phyloP scores from a whole-genome alignment of 208 protist species.

The Wallacemonas collosoma region DNA sequence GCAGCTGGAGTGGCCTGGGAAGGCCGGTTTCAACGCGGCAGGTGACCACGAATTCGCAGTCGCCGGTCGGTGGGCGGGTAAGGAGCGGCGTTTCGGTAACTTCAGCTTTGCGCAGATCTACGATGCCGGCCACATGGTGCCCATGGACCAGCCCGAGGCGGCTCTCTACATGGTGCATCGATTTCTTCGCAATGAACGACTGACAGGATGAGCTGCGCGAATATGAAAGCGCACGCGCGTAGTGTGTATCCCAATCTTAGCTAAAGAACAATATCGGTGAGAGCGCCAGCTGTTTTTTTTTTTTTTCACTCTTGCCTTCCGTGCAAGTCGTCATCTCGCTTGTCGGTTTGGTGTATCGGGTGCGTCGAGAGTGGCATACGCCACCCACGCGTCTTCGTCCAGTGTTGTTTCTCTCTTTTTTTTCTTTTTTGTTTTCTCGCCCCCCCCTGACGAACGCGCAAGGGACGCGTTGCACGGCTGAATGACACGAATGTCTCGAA shows the following conservation, averaged over 20 bases:
- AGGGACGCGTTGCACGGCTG: too few species aligned
- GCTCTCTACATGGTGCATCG: conserved; percentile 50
- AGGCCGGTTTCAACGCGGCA: conserved; percentile 49
- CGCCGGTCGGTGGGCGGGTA: conserved; percentile 27
- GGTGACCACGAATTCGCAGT: conserved; percentile 32
- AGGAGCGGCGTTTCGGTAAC: conserved; percentile 30
- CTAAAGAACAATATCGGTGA: too few species aligned
- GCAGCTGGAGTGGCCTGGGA: conserved; percentile 74
- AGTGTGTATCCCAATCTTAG: too few species aligned
- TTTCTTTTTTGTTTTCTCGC: neutral
- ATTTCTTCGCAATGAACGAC: conserved; percentile 37
- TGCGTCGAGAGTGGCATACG: too few species aligned
- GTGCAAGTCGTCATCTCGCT: too few species aligned
- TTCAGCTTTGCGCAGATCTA: conserved; percentile 86
- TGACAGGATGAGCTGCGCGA: neutral
- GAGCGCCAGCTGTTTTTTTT: too few species aligned
- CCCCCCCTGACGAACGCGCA: too few species aligned
- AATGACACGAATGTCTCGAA: too few species aligned
- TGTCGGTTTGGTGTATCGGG: too few species aligned
- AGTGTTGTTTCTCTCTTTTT: neutral
- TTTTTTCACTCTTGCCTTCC: too few species aligned
- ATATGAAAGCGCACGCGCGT: too few species aligned
- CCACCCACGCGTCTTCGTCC: conserved; percentile 34
- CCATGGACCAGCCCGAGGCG: conserved; percentile 78
- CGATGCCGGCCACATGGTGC: conserved; percentile 90